These are phyloP conservation scores for Yamadazyma sp. DNA, from an alignment of 805 yeast species.

Conservation along the genomic window DNA sequence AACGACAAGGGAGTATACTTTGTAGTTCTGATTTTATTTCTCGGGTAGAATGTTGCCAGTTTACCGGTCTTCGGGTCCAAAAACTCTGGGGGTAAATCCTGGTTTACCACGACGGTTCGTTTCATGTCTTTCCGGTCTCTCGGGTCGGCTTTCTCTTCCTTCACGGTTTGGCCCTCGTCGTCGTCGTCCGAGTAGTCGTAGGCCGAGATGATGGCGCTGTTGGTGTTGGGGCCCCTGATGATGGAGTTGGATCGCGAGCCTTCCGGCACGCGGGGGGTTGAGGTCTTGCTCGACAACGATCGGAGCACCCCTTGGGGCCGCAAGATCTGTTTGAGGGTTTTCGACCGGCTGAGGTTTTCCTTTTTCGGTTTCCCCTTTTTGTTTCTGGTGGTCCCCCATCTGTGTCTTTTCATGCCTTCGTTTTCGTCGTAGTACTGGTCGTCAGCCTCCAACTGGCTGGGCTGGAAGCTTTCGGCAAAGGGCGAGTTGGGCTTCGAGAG, in stretches of 20 bases:
- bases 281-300: slow-evolving; percentile 7
- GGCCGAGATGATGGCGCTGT: slow-evolving; percentile 25
- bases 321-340: slow-evolving; percentile 52
- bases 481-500: slow-evolving; percentile 30
- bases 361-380: slow-evolving; percentile 62
- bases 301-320: slow-evolving; percentile 19
- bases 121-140: slow-evolving; percentile 29
- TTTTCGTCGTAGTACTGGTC: slow-evolving; percentile 16
- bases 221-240: slow-evolving; percentile 20
- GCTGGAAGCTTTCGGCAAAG: slow-evolving; percentile 18
- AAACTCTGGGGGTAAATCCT: slow-evolving; percentile 57
- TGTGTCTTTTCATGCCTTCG: slow-evolving; percentile 62
- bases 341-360: slow-evolving; percentile 52
- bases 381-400: slow-evolving; percentile 91
- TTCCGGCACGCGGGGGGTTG: slow-evolving; percentile 9
- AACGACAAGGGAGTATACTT: slow-evolving; percentile 91
- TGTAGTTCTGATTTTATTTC: slow-evolving; percentile 93
- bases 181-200: slow-evolving; percentile 24
- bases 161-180: slow-evolving; percentile 28
- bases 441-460: slow-evolving; percentile 14
- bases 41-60: slow-evolving; percentile 62
- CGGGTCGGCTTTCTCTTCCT: slow-evolving; percentile 28
- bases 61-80: slow-evolving; percentile 58
- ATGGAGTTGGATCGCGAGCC: slow-evolving; percentile 19
- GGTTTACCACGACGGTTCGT: slow-evolving; percentile 59